These are phyloP conservation scores for Rhodomyrtus tomentosa DNA, from an alignment of 345 rosid species.

Conservation along the genomic window DNA sequence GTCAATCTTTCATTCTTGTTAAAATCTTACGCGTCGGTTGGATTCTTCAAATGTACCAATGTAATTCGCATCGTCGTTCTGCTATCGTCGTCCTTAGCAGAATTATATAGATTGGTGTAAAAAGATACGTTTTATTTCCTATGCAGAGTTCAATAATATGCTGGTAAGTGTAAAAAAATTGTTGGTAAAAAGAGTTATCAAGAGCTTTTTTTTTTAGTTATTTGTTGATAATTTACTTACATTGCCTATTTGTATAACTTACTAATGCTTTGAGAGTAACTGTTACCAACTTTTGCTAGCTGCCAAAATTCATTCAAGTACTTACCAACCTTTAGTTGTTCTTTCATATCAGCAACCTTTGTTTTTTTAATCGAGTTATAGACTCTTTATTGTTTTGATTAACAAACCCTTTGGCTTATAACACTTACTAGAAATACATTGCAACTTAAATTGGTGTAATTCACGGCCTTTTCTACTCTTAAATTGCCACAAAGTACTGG, in stretches of 20 bases:
- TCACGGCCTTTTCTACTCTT: neutral
- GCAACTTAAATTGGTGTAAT: neutral
- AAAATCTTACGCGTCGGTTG: neutral
- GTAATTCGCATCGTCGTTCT: neutral
- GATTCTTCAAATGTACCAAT: neutral
- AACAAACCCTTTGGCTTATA: neutral
- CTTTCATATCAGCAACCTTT: neutral
- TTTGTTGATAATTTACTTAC: neutral
- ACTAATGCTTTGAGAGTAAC: too few relatives aligned
- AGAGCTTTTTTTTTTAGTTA: neutral
- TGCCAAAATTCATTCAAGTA: too few relatives aligned
- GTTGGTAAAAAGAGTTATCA: neutral
- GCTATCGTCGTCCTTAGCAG: neutral
- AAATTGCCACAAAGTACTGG: neutral
- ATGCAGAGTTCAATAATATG: neutral
- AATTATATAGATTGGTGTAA: neutral
- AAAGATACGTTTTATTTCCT: neutral
- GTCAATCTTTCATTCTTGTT: neutral
- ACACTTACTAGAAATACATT: neutral
- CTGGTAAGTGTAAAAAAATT: neutral
- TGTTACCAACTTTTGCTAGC: too few relatives aligned
- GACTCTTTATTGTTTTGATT: neutral
- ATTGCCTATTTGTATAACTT: neutral
- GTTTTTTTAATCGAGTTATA: neutral
- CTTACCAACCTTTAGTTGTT: too few relatives aligned